phyloP scores from a whole-genome alignment of 1,284 basidiomycete species.

The Sporisorium reilianum region DNA sequence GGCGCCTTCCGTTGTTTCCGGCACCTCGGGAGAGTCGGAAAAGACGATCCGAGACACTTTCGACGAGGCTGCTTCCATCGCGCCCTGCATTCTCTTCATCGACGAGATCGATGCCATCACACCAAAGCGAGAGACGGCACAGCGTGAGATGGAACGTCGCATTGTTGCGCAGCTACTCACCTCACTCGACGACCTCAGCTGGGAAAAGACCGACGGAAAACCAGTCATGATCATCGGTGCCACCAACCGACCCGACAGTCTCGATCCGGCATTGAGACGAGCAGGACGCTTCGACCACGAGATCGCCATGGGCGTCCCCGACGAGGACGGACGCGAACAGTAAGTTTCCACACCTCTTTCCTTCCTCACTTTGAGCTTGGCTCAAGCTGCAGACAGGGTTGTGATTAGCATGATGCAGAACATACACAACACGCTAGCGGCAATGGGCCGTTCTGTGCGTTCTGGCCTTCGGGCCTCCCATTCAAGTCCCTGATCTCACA shows the following conservation, averaged over 20 bases:
- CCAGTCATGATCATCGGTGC: conserved; percentile 95
- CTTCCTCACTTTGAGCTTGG: not conserved
- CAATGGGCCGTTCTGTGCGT: conserved; percentile 52
- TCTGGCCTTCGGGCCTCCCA: conserved; percentile 56
- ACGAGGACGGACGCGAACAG: conserved; percentile 81
- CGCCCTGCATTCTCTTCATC: conserved; percentile 68
- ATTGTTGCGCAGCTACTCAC: conserved; percentile 97
- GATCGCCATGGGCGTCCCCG: conserved; percentile 96
- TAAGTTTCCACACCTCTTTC: conserved; percentile 70
- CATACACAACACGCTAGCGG: conserved; percentile 51
- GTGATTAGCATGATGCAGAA: conserved; percentile 45
- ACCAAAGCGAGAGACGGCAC: conserved; percentile 92
- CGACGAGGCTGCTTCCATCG: conserved; percentile 72
- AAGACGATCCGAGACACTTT: conserved; percentile 95
- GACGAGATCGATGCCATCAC: conserved; percentile 99
- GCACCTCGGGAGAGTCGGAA: conserved; percentile 97
- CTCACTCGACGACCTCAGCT: conserved; percentile 92
- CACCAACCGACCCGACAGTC: conserved; percentile 92
- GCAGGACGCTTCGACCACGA: conserved; percentile 97
- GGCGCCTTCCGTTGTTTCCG: conserved; percentile 93
- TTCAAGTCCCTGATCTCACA: conserved; percentile 56
- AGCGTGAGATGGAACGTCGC: conserved; percentile 92
- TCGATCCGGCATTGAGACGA: conserved; percentile 90
- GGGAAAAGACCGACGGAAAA: conserved; percentile 77
- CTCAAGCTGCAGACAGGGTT: conserved; percentile 8